Base-by-base conservation (phyloP, 768 basidiomycete species). In the Pleurotus djamor region DNA sequence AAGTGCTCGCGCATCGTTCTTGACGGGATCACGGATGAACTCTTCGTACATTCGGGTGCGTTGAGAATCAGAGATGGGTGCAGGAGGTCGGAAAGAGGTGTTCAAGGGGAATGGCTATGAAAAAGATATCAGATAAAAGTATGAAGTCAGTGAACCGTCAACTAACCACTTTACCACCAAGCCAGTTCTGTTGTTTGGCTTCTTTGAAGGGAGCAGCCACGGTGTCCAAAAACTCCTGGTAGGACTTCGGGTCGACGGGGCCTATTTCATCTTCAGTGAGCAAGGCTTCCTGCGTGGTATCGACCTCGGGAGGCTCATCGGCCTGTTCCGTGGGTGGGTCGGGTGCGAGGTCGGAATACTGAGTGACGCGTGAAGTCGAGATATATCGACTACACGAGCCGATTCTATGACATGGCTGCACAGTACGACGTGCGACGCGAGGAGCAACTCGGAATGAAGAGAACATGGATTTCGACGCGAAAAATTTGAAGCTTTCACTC, bases 41-140 rank as follows among this genome's bases (percentile, higher is more conserved):
- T 79, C 73, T 4, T 72, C 61, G 70, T 87, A 95, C 41, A 96
- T 82, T 16, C 69, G 69, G 0, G 79, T 74, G 45, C 86, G 81
- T 43, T 83, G 69, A 5, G 64, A 68, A 63, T 94, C 83, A 1
- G 92, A 89, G 49, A 92, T 74, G 4, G 94, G 93, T 5, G 84
- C 71, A 9, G 89, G 90, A 4, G 94, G 94, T 64, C 82, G 83
- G 74, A 95, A 96, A 1, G 89, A 85, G 4, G 85, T 85, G 67
- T 96, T 96, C 72, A 91, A 76, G 10, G 92, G 91, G 69, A 95
- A 95, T 0, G 92, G 93, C 92, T 95, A 59, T 14, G 57, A 36
- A 62, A 51, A 58, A 41, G 16, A 10, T 2, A 9, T 17, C 5
- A 16, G 54, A n/a, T 35, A 28, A 35, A 9, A 37, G 52, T 33